Percentiles rank a stretch among this genome's conserved stretches.
Evolutionary conservation across 73 alveolate species (phyloP).

Genomic region (Blepharisma stoltei): DNA sequence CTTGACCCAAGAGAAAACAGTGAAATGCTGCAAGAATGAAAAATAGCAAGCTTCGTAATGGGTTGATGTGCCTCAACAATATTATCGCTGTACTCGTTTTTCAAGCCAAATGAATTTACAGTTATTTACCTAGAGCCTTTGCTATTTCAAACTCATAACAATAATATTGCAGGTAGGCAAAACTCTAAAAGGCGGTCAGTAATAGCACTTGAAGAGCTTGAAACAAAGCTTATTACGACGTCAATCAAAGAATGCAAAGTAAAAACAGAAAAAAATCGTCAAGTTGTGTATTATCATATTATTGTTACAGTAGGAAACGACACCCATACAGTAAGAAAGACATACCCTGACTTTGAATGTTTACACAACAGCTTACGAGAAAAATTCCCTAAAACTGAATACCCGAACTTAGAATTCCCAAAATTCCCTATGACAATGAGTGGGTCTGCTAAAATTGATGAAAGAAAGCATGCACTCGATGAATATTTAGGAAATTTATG

Average conservation of each 20-base stretch:
- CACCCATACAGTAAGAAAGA: background rate
- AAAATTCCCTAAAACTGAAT: constrained; percentile 16
- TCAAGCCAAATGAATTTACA: constrained; percentile 14
- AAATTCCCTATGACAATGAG: background rate
- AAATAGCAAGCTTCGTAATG: background rate
- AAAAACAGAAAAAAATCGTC: background rate
- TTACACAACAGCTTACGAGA: background rate
- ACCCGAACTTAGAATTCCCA: constrained; percentile 8
- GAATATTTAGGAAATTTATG: background rate
- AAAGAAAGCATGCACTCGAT: background rate
- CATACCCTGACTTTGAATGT: background rate
- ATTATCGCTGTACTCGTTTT: background rate
- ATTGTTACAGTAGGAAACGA: background rate
- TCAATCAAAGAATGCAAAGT: background rate
- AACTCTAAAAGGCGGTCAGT: background rate
- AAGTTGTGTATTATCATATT: background rate
- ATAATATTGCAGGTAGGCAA: background rate
- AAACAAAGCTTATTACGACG: background rate
- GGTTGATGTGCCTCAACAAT: background rate
- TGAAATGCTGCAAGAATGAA: background rate
- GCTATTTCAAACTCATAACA: constrained; percentile 2
- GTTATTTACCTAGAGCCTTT: background rate
- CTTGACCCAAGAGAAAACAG: background rate
- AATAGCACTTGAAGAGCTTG: background rate
- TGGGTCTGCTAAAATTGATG: background rate